Base-by-base conservation (phyloP, 2,329 filamentous ascomycete genomes). In the Helotiales sp. region DNA sequence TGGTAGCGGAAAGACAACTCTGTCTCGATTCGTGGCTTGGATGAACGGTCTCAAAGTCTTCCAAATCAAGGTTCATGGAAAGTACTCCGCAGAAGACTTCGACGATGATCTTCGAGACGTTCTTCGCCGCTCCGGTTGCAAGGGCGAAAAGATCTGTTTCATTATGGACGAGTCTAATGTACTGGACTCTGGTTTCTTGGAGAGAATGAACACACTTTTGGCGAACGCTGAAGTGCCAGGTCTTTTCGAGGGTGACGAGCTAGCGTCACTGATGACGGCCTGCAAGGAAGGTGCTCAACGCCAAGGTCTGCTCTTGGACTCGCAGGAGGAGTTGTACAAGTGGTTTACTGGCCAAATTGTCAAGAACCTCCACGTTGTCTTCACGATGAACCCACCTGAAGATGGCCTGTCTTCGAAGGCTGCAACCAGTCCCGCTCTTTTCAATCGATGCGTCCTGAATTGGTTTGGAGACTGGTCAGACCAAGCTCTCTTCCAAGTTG, bases 381-480 rank as follows among this genome's bases (percentile, higher is more conserved):
- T 99, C 79, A 99, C 96, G 2, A 99, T 99, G 96, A 99, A 99
- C 79, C 96, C 96, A 15, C 96, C 96, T 0, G 93, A 97, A 77
- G 96, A 96, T 74, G 95, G 96, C 0, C 83, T 99, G 8, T 96
- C 93, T 1, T 97, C 93, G 34, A 98, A 97, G 83, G 96, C 96
- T 65, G 96, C 96, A 30, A 99, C 96, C 2, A 97, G 93, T 86
- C 96, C 96, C 68, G 96, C 96, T 47, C 82, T 99, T 76, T 99
- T 99, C 90, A 99, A 99, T 83, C 91, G 96, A 85, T 99, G 96
- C 78, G 96, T 99, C 58, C 90, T 99, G 74, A 99, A 99, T 82
- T 99, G 96, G 96, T 97, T 99, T 78, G 96, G 96, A 71, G 96
- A 99, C 81, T 99, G 96, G 96, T 99, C 96, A 61, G 96, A 99